phyloP scores from a whole-genome alignment of 257 asterid genomes.

The Primulina huaijiensis region DNA sequence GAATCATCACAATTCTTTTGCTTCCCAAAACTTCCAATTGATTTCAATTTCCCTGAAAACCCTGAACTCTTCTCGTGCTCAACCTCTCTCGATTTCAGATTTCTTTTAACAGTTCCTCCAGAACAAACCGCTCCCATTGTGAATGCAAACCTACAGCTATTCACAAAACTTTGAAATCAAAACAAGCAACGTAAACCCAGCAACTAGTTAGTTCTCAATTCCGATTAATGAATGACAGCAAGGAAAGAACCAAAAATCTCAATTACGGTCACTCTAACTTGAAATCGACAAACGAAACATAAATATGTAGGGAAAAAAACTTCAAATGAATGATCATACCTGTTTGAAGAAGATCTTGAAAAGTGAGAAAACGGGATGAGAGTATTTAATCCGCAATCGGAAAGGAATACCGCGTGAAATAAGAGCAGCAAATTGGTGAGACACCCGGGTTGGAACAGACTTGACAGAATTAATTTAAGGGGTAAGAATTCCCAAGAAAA shows the following conservation, averaged over 20 bases:
- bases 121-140: constrained; percentile 96
- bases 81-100: constrained; percentile 36
- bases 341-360: background rate
- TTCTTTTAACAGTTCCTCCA: constrained; percentile 55
- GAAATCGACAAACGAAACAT: background rate
- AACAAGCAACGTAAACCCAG: background rate
- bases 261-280: background rate
- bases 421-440: constrained; percentile 24
- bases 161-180: constrained; percentile 26
- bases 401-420: constrained; percentile 34
- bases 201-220: background rate
- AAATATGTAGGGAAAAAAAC: background rate
- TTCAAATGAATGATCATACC: constrained; percentile 16
- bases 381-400: constrained; percentile 7
- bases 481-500: constrained; percentile 22
- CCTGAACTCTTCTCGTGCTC: constrained; percentile 52
- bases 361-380: constrained; percentile 4
- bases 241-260: background rate
- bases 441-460: constrained; percentile 15
- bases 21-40: constrained; percentile 46
- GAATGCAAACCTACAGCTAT: constrained; percentile 24
- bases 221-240: background rate
- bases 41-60: constrained; percentile 71
- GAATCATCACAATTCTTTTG: constrained; percentile 36
- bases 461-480: constrained; percentile 23